Conservation (phyloP, 805 yeast genomes). For the Komagataella mondaviorum region DNA sequence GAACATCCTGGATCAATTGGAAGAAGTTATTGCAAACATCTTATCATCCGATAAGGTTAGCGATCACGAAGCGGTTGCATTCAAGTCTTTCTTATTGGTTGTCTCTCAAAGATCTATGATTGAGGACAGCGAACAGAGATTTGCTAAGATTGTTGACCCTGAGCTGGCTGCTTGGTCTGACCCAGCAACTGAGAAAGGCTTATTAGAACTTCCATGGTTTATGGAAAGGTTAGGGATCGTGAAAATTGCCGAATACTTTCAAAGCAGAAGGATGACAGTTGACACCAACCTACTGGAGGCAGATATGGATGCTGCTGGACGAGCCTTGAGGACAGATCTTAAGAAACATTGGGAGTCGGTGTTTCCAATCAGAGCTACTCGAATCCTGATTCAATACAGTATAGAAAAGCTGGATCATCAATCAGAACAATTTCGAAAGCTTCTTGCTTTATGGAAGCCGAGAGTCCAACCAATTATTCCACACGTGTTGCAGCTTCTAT, state of each 20-base stretch:
- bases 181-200: conserved; percentile 79
- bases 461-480: conserved; percentile 86
- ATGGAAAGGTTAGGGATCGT: conserved; percentile 97
- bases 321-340: conserved; percentile 56
- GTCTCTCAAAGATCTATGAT: conserved; percentile 80
- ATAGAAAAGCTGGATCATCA: conserved; percentile 81
- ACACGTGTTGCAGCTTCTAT: conserved; percentile 71
- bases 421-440: conserved; percentile 55
- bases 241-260: conserved; percentile 82
- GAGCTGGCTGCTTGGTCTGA: conserved; percentile 90
- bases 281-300: conserved; percentile 63
- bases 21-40: conserved; percentile 63
- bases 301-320: conserved; percentile 84
- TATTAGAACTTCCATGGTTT: conserved; percentile 88
- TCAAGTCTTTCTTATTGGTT: conserved; percentile 81
- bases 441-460: conserved; percentile 82
- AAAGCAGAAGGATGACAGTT: conserved; percentile 67
- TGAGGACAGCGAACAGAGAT: conserved; percentile 56
- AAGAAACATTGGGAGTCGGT: conserved; percentile 88
- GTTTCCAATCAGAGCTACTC: conserved; percentile 91
- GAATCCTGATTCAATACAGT: conserved; percentile 90
- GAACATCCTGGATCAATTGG: conserved; percentile 70
- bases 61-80: conserved; percentile 87
- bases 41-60: conserved; percentile 58
- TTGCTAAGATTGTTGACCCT: conserved; percentile 83